These are phyloP conservation scores for Pleurotus tuoliensis DNA, from an alignment of 768 basidiomycete species.

Conservation along the genomic window DNA sequence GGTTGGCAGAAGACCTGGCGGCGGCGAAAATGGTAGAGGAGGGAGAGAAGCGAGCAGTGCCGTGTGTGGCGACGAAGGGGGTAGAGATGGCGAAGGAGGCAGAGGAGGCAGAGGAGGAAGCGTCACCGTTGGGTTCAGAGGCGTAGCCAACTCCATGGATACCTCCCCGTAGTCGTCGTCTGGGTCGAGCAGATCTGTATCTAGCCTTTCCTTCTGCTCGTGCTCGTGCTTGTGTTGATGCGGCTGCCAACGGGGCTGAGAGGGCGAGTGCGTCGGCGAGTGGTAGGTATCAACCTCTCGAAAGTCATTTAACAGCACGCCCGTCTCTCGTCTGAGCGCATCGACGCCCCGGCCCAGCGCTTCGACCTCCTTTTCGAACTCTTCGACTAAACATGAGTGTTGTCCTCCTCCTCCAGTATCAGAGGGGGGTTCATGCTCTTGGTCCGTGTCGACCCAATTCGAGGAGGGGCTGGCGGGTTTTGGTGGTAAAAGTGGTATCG, in stretches of 20 bases:
- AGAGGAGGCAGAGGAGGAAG: no score
- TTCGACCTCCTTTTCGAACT: neutral
- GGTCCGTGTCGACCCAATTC: neutral
- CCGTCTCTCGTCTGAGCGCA: neutral
- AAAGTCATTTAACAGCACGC: neutral
- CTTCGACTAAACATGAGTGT: neutral
- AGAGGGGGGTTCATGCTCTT: neutral
- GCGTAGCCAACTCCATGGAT: constrained; percentile 52
- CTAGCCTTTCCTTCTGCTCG: no score
- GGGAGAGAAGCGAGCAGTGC: no score
- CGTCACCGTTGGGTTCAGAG: constrained; percentile 32
- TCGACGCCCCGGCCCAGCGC: neutral
- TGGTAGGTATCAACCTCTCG: neutral
- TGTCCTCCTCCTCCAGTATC: no score
- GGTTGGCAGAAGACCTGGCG: no score
- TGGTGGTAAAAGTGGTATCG: neutral
- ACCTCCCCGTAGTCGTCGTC: constrained; percentile 34
- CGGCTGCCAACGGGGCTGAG: neutral
- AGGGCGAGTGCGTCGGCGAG: neutral
- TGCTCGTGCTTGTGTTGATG: no score
- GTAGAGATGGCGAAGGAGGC: no score
- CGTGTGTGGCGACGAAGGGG: no score
- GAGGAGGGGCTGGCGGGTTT: neutral
- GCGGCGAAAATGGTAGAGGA: no score
- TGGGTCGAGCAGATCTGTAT: constrained; percentile 22